These are phyloP conservation scores for Agrostemma githago DNA, from an alignment of 148 eudicot species.

Conservation along the genomic window DNA sequence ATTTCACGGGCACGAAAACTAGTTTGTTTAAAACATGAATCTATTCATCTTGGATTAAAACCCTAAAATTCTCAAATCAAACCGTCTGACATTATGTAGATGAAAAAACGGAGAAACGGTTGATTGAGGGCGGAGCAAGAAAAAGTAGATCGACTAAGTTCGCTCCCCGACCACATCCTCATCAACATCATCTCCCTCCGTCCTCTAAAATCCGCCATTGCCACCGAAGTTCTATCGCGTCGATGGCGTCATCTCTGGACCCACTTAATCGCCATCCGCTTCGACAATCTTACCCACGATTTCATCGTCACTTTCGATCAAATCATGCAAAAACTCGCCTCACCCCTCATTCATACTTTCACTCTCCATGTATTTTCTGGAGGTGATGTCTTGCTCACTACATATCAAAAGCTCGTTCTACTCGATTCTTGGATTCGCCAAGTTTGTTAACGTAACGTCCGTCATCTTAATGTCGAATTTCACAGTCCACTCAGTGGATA, in stretches of 20 bases:
- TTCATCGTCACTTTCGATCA: neutral
- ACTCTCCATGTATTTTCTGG: too few species aligned
- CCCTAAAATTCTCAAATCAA: too few species aligned
- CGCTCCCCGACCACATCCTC: neutral
- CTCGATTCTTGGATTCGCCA: neutral
- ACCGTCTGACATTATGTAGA: too few species aligned
- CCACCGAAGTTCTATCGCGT: neutral
- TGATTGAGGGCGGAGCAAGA: too few species aligned
- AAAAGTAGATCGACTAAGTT: neutral
- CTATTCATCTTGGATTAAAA: too few species aligned
- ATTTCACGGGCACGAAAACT: too few species aligned
- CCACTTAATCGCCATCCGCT: neutral
- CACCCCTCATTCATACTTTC: neutral
- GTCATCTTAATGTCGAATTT: neutral
- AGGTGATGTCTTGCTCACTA: too few species aligned
- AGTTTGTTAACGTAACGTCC: neutral
- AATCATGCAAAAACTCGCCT: neutral
- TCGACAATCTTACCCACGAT: neutral
- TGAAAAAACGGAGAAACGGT: too few species aligned
- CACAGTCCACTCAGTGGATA: too few species aligned
- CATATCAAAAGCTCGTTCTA: too few species aligned
- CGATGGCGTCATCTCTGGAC: neutral
- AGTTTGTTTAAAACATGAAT: too few species aligned
- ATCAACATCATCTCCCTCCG: slow-evolving; percentile 2
- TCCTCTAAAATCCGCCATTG: neutral